Base-by-base conservation (phyloP, 2,329 filamentous ascomycete species). In the Pezicula carpinea region DNA sequence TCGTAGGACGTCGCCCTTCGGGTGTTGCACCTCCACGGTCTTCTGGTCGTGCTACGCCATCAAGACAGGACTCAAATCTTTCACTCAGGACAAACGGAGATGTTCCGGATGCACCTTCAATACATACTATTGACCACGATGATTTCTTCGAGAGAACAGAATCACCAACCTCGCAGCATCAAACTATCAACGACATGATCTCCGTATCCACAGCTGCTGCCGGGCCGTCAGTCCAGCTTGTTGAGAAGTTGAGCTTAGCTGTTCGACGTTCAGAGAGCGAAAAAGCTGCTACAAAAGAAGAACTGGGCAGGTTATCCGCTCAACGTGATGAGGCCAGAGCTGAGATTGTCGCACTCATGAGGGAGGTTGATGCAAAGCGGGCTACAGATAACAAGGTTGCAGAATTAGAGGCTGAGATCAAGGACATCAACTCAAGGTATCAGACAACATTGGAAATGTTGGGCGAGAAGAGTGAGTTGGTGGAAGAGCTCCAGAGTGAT, bases 381-480 rank as follows among this genome's bases (percentile, higher is more conserved):
- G 69, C 67, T 2, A 78, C 80, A 2, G 78, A 82, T 13, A 66
- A 71, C 44, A 80, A 76, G 49, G 77, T 90, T 0, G 70, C 73
- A 17, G 74, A 77, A 50, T 66, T 96, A 13, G 85, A 95, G 65
- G 70, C 68, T 39, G 79, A 89, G 56, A 71, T 96, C 42, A 70
- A 69, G 22, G 79, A 80, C 35, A 72, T 96, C 54, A 83, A 88
- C 59, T 73, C 80, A 52, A 77, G 92, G 59, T 96, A 97, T 64
- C 83, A 95, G 64, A 93, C 90, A 13, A 95, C 89, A 50, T 73
- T 99, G 44, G 91, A 97, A 70, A 85, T 97, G 82, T 70, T 99
- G 47, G 93, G 93, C 1, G 93, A 99, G 77, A 96, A 96, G 79
- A 96, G 89, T 66, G 93, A 99, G 73, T 73, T 86, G 61, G 91